Base-by-base conservation (phyloP, 2,329 filamentous ascomycete species). In the Scedosporium dehoogii region DNA sequence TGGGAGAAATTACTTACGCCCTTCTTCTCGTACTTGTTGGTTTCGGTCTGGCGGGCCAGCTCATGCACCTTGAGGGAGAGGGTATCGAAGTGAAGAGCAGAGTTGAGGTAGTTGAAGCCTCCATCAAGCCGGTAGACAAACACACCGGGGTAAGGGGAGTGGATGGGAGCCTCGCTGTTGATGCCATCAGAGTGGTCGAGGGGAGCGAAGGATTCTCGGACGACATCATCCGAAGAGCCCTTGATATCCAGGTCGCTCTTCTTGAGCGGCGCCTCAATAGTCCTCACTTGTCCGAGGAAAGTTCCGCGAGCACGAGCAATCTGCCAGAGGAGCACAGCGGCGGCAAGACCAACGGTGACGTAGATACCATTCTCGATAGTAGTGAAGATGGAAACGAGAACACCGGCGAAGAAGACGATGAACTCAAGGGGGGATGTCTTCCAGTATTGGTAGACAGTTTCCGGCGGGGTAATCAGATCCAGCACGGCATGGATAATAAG, bases 401-500 rank as follows among this genome's bases (percentile, higher is more conserved):
- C 92, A 74, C 94, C 94, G 12, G 90, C 84, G 69, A 97, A 93
- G 81, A 97, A 99, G 71, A 97, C 92, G 58, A 94, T 69, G 0
- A 96, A 90, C 72, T 99, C 94, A 1, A 97, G 72, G 0, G 94
- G 94, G 0, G 91, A 94, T 5, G 96, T 90, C 51, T 87, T 85
- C 93, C 93, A 99, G 77, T 97, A 99, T 69, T 94, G 89, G 74
- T 96, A 96, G 12, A 97, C 83, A 0, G 89, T 92, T 72, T 96
- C 92, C 4, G 93, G 93, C 0, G 91, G 87, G 0, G 92, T 96
- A 72, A 97, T 90, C 62, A 99, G 78, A 72, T 97, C 93, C 63
- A 90, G 90, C 2, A 97, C 93, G 2, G 94, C 94, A 72, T 97
- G 93, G 66, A 97, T 96, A 67, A 97, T 97, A 70, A 97, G 91